phyloP scores from a whole-genome alignment of 2,329 filamentous ascomycete genomes.

The Fusarium sp. region DNA sequence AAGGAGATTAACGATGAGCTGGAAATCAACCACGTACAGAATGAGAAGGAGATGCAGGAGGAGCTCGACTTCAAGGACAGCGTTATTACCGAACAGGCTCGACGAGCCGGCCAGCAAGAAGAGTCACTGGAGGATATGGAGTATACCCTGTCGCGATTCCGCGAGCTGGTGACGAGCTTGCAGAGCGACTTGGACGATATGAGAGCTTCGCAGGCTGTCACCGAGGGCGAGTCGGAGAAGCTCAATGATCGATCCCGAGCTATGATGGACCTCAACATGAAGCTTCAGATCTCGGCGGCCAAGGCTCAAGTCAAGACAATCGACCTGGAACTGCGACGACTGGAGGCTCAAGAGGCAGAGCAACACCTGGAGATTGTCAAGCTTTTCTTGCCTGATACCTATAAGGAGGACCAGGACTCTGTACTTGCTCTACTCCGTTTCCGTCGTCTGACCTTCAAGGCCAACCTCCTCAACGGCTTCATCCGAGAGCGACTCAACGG shows the following conservation, averaged over 20 bases:
- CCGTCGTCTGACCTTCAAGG: slow-evolving; percentile 90
- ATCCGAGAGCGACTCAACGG: slow-evolving; percentile 82
- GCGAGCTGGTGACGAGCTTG: slow-evolving; percentile 86
- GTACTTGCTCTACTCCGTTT: slow-evolving; percentile 90
- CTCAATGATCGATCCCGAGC: slow-evolving; percentile 88
- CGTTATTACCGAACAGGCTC: slow-evolving; percentile 84
- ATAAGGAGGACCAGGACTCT: slow-evolving; percentile 83
- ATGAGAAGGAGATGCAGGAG: slow-evolving; percentile 93
- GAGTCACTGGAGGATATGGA: slow-evolving; percentile 87
- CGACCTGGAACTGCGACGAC: slow-evolving; percentile 85
- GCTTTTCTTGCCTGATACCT: slow-evolving; percentile 88
- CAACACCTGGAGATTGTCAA: slow-evolving; percentile 92
- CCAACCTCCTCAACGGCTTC: slow-evolving; percentile 80
- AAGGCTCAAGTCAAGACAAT: slow-evolving; percentile 96
- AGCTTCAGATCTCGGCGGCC: slow-evolving; percentile 88
- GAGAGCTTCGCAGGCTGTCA: slow-evolving; percentile 90
- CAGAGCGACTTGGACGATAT: slow-evolving; percentile 92
- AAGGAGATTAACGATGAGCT: slow-evolving; percentile 96
- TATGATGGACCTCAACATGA: slow-evolving; percentile 97
- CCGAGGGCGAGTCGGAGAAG: slow-evolving; percentile 92
- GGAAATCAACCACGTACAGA: slow-evolving; percentile 91
- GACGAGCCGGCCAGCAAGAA: slow-evolving; percentile 80
- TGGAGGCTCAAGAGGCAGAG: slow-evolving; percentile 89
- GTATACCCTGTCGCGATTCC: slow-evolving; percentile 88
- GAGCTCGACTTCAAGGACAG: slow-evolving; percentile 91